These are phyloP conservation scores for Tricholoma sp. DNA, from an alignment of 768 basidiomycete genomes.

Conservation along the genomic window DNA sequence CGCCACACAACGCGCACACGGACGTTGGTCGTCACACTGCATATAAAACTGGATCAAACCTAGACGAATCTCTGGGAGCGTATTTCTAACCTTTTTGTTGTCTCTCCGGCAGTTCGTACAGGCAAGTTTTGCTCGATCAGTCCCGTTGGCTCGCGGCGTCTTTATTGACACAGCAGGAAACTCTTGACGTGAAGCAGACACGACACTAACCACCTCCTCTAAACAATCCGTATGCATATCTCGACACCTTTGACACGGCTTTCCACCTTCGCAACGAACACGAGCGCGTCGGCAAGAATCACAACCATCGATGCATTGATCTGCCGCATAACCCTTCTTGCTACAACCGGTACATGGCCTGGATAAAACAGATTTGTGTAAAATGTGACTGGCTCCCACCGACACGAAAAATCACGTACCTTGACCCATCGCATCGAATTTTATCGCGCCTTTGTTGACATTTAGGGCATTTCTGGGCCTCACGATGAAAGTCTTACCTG, in stretches of 20 bases:
- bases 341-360: constrained; percentile 58
- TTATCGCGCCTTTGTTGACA: constrained; percentile 48
- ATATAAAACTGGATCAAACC: constrained; percentile 2
- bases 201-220: constrained; percentile 30
- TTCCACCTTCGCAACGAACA: constrained; percentile 45
- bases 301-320: constrained; percentile 60
- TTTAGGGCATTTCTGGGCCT: constrained; percentile 4
- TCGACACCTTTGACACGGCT: constrained; percentile 49
- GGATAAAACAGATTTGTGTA: neutral
- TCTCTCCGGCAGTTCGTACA: constrained; percentile 58
- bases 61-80: constrained; percentile 2
- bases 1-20: constrained; percentile 54
- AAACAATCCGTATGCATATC: constrained; percentile 46
- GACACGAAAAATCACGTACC: constrained; percentile 26
- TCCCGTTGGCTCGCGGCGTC: constrained; percentile 23
- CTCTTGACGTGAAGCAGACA: constrained; percentile 17
- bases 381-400: neutral
- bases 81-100: constrained; percentile 52
- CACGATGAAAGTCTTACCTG: constrained; percentile 34
- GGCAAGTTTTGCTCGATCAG: constrained; percentile 53
- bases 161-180: constrained; percentile 19
- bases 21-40: constrained; percentile 61
- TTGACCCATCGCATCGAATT: constrained; percentile 52
- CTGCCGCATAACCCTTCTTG: constrained; percentile 46
- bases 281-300: constrained; percentile 56